A percentile compares a stretch with the other conserved stretches of the same genome.
These are phyloP conservation scores for Cryphonectria radicalis DNA, from an alignment of 2,329 filamentous ascomycete genomes.

Conservation along the genomic window DNA sequence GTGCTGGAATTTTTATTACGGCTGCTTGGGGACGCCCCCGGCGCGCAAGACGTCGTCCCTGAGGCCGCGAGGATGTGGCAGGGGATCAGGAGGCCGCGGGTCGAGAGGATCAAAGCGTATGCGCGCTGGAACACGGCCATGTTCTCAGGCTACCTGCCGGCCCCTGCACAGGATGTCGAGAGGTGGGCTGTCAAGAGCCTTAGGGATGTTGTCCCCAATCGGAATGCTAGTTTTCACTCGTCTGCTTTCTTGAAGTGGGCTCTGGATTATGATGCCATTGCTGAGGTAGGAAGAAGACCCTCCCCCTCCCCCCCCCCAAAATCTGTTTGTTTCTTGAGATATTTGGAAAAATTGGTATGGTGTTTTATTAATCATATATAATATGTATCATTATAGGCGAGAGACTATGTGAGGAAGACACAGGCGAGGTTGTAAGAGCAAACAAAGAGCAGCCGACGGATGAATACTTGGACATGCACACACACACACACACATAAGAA, in stretches of 20 bases:
- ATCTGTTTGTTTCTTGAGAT: no score
- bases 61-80: constrained; percentile 26
- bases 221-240: constrained; percentile 15
- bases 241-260: constrained; percentile 20
- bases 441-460: neutral
- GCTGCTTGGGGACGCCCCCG: neutral
- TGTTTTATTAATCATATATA: neutral
- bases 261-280: constrained; percentile 19
- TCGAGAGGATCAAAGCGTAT: constrained; percentile 32
- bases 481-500: neutral
- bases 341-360: no score
- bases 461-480: neutral
- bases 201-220: constrained; percentile 11
- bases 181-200: constrained; percentile 13
- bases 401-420: neutral
- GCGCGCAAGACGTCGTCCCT: neutral
- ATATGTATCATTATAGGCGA: neutral
- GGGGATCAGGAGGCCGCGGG: constrained; percentile 31
- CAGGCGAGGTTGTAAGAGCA: neutral
- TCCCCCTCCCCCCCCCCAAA: no score
- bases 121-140: constrained; percentile 28
- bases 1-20: constrained; percentile 19
- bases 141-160: constrained; percentile 1
- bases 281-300: constrained; percentile 10
- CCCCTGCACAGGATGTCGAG: neutral